phyloP scores from a whole-genome alignment of 2,329 filamentous ascomycete genomes.

The Exophiala sp. region DNA sequence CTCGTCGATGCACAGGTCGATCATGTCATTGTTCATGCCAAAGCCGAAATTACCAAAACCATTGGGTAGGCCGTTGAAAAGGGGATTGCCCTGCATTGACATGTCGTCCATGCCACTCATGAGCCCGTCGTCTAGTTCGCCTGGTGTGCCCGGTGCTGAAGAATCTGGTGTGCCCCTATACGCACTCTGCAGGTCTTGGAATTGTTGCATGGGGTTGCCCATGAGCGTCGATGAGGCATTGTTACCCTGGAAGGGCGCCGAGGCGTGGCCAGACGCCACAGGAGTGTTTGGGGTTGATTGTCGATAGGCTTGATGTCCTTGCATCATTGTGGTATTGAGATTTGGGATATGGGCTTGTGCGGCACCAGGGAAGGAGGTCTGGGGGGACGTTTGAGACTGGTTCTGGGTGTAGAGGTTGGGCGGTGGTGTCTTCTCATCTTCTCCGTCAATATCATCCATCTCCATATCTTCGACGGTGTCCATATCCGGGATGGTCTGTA shows the following conservation, averaged over 20 bases:
- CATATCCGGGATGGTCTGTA: conserved; percentile 35
- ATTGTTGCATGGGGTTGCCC: conserved; percentile 63
- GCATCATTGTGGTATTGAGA: conserved; percentile 73
- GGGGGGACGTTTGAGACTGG: conserved; percentile 63
- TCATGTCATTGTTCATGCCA: conserved; percentile 46
- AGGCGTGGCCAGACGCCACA: conserved; percentile 57
- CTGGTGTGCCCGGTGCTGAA: conserved; percentile 63
- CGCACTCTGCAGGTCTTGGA: conserved; percentile 47
- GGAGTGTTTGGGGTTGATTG: conserved; percentile 84
- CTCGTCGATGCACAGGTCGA: conserved; percentile 73
- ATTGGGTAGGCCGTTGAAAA: conserved; percentile 38
- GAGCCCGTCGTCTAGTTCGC: conserved; percentile 69
- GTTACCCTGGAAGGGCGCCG: conserved; percentile 67
- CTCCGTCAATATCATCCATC: conserved; percentile 68
- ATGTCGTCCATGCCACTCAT: conserved; percentile 58
- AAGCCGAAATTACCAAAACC: conserved; percentile 37
- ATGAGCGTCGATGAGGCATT: conserved; percentile 90
- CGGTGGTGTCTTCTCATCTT: conserved; percentile 33
- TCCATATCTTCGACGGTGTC: conserved; percentile 74
- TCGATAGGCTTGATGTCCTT: conserved; percentile 69
- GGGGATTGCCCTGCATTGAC: conserved; percentile 47
- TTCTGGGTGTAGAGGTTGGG: conserved; percentile 46
- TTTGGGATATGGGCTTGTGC: conserved; percentile 55
- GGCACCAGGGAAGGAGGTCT: conserved; percentile 54
- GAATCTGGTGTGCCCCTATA: conserved; percentile 56